phyloP scores from a whole-genome alignment of 306 rosid genomes.

The Elaeagnus macrophylla region DNA sequence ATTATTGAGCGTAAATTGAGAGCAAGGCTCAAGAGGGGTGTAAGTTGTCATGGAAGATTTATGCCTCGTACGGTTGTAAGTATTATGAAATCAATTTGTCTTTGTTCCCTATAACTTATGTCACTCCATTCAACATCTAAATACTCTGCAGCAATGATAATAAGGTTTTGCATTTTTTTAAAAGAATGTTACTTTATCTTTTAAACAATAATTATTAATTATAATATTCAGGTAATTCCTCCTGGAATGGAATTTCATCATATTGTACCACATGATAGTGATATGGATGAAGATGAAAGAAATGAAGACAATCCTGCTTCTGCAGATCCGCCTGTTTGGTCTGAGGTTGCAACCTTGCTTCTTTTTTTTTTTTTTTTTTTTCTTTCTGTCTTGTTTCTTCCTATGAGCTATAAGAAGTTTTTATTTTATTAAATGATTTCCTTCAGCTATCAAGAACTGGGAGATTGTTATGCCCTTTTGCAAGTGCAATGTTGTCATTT shows the following conservation, averaged over 20 bases:
- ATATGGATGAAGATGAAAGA: conserved; percentile 37
- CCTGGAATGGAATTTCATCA: conserved; percentile 68
- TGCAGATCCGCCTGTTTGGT: conserved; percentile 47
- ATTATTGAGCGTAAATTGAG: conserved; percentile 46
- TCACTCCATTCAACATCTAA: background rate
- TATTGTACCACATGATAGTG: conserved; percentile 41
- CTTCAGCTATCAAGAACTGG: background rate
- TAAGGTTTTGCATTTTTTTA: background rate
- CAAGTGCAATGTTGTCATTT: background rate
- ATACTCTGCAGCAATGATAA: background rate
- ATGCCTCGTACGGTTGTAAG: conserved; percentile 61
- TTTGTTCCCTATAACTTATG: background rate
- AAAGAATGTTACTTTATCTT: background rate
- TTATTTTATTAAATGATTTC: conserved; percentile 1
- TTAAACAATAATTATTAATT: background rate
- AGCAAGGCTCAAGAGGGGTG: conserved; percentile 50
- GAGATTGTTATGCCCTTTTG: background rate
- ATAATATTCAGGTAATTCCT: conserved; percentile 42
- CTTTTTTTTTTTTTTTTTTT: conserved; percentile 5
- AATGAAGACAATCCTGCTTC: conserved; percentile 30
- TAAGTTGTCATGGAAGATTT: conserved; percentile 49
- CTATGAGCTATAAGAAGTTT: background rate
- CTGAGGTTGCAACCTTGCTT: conserved; percentile 36
- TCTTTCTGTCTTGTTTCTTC: conserved; percentile 1
- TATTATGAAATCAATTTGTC: conserved; percentile 8